Percentiles rank a stretch among this genome's conserved stretches.
phyloP scores from a whole-genome alignment of 2,329 filamentous ascomycete genomes.

The Clonostachys chloroleuca region DNA sequence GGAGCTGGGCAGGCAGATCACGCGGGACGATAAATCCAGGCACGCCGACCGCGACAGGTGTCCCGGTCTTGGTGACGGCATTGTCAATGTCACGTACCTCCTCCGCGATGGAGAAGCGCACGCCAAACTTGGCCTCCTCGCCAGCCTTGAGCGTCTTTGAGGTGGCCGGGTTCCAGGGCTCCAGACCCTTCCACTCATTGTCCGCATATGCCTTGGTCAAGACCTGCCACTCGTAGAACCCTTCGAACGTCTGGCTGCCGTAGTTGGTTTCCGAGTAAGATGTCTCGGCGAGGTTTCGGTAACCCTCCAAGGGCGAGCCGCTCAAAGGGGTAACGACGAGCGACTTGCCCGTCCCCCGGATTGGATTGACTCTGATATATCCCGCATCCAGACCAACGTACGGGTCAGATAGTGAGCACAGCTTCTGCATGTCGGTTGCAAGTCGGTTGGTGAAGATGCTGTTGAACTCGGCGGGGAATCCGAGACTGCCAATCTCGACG shows the following conservation, averaged over 20 bases:
- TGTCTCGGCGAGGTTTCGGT: constrained; percentile 44
- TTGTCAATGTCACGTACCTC: constrained; percentile 42
- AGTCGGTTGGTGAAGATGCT: constrained; percentile 52
- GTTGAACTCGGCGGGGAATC: constrained; percentile 57
- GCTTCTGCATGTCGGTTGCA: constrained; percentile 39
- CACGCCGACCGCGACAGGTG: constrained; percentile 44
- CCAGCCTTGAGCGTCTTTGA: constrained; percentile 38
- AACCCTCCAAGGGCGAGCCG: constrained; percentile 48
- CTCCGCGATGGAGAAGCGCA: constrained; percentile 43
- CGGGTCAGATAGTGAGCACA: constrained; percentile 52
- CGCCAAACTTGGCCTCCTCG: constrained; percentile 38
- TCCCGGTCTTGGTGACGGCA: constrained; percentile 32
- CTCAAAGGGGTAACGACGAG: constrained; percentile 50
- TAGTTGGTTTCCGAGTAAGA: constrained; percentile 33
- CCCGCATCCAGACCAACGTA: constrained; percentile 58
- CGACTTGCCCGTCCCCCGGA: constrained; percentile 45
- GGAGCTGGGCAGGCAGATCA: constrained; percentile 39
- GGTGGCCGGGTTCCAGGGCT: constrained; percentile 52
- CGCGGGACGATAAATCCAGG: constrained; percentile 50
- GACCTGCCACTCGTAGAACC: constrained; percentile 57
- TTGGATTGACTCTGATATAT: constrained; percentile 46
- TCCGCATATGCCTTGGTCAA: constrained; percentile 49
- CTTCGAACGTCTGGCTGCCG: constrained; percentile 52
- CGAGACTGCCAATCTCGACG: constrained; percentile 51
- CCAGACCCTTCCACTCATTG: constrained; percentile 43